Evolutionary conservation across 2,329 filamentous ascomycete species (phyloP), one percentile per base, ranked within the genome.

Genomic region (Epichloe sibirici): DNA sequence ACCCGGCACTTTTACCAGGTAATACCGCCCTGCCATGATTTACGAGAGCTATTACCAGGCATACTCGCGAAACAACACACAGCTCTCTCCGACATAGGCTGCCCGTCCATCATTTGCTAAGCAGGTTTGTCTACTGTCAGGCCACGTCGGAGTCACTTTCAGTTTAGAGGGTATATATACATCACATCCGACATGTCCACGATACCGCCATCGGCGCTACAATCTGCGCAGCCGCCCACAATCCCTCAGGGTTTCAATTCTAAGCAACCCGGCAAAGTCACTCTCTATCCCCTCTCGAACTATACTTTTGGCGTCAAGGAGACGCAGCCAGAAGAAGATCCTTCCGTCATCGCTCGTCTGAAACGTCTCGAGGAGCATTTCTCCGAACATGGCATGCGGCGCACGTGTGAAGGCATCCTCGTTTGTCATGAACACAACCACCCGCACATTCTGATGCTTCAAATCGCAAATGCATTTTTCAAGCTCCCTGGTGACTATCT

Each of bases 381-480:
- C 69, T 76, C 81, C 34, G 78, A 85, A 57, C 83, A 97, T 75
- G 93, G 93, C 64, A 98, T 98, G 93, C 85, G 93, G 53, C 85
- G 93, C 52, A 97, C 93, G 17, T 96, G 91, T 70, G 93, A 98
- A 73, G 93, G 90, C 62, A 89, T 98, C 61, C 79, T 98, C 47
- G 89, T 98, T 60, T 98, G 93, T 73, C 93, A 98, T 69, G 93
- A 98, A 72, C 91, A 97, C 76, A 97, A 96, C 72, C 93, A 97
- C 70, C 93, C 93, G 13, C 93, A 98, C 70, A 95, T 98, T 58
- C 75, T 98, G 59, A 97, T 98, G 93, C 79, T 98, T 57, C 93
- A 98, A 76, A 98, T 98, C 63, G 93, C 93, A 51, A 98, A 98
- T 69, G 91, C 93, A 25, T 98, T 98, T 74, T 98, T 98, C 76